These are phyloP conservation scores for Adansonia digitata DNA, from an alignment of 345 rosid species.

Conservation along the genomic window DNA sequence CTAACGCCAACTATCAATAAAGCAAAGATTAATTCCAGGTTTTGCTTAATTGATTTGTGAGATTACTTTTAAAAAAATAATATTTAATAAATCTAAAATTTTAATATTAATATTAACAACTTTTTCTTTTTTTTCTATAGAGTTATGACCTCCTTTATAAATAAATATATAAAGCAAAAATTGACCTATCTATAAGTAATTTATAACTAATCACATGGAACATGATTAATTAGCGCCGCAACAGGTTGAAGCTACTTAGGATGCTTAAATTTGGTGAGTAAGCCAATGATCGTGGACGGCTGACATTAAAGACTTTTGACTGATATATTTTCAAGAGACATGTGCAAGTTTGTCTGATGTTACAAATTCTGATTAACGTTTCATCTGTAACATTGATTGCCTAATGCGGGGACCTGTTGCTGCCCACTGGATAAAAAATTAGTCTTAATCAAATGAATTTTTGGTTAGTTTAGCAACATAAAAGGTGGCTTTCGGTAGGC, in stretches of 20 bases:
- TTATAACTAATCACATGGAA: slow-evolving; percentile 2
- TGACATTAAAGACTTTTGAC: neutral
- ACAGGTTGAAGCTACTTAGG: neutral
- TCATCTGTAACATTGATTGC: neutral
- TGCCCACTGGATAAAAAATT: neutral
- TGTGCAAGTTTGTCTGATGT: neutral
- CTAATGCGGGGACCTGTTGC: neutral
- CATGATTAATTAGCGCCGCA: neutral
- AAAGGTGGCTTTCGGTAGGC: neutral
- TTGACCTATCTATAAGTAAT: neutral
- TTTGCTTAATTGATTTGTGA: too few relatives aligned
- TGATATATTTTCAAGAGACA: neutral
- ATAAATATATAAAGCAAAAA: too few relatives aligned
- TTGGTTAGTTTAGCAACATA: neutral
- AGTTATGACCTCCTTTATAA: too few relatives aligned
- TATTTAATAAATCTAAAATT: too few relatives aligned
- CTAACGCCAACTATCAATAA: too few relatives aligned
- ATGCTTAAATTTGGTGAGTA: neutral
- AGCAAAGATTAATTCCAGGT: too few relatives aligned
- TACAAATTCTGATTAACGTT: neutral
- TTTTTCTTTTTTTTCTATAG: too few relatives aligned
- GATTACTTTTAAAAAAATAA: too few relatives aligned
- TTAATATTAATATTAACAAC: too few relatives aligned
- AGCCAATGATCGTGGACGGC: neutral
- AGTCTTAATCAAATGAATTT: neutral